These are phyloP conservation scores for Oleoguttula mirabilis DNA, from an alignment of 495 filamentous ascomycete species.

Conservation along the genomic window DNA sequence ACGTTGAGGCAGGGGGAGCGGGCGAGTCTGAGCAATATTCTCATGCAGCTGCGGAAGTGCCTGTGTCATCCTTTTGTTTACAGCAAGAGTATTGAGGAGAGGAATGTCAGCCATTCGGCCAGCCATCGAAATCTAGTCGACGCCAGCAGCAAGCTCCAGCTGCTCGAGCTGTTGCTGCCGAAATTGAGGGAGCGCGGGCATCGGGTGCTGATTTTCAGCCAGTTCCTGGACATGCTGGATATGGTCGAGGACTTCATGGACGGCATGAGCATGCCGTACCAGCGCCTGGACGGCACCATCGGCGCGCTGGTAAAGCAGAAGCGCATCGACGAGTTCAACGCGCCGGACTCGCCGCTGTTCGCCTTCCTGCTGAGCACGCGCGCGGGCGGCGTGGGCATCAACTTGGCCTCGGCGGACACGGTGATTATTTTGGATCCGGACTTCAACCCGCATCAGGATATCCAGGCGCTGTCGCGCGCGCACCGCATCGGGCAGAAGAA, in stretches of 20 bases:
- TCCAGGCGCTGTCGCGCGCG: conserved; percentile 86
- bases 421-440: conserved; percentile 98
- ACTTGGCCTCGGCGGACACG: conserved; percentile 91
- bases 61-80: conserved; percentile 95
- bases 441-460: conserved; percentile 96
- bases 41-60: conserved; percentile 91
- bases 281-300: conserved; percentile 77
- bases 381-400: conserved; percentile 93
- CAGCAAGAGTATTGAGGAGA: conserved; percentile 77
- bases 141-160: conserved; percentile 77
- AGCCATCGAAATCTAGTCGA: conserved; percentile 74
- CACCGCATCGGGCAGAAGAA: conserved; percentile 94
- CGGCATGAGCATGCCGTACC: conserved; percentile 53
- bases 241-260: conserved; percentile 84
- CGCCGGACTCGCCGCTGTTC: conserved; percentile 66
- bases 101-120: conserved; percentile 36
- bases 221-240: conserved; percentile 80
- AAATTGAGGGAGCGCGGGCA: conserved; percentile 82
- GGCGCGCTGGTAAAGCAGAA: conserved; percentile 77
- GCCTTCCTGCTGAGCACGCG: conserved; percentile 87
- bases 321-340: conserved; percentile 87
- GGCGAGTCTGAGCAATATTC: conserved; percentile 76
- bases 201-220: conserved; percentile 88
- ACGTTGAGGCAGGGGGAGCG: conserved; percentile 52
- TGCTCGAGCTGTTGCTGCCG: conserved; percentile 81